These are phyloP conservation scores for Marasmius tenuissimus DNA, from an alignment of 1,284 basidiomycete genomes.

Conservation along the genomic window DNA sequence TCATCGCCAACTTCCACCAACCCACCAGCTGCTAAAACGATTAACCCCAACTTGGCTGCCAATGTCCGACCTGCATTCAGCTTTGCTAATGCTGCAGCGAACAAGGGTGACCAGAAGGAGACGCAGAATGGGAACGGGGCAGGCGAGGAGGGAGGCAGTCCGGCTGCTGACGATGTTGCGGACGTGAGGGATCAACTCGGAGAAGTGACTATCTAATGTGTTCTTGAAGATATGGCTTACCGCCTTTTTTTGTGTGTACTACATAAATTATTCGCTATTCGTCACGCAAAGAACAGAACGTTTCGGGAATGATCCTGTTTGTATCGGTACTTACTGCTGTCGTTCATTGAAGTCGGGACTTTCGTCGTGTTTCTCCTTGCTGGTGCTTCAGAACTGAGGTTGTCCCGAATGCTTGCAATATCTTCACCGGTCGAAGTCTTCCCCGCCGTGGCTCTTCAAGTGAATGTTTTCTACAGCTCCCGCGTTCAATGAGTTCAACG, in stretches of 20 bases:
- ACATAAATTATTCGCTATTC: not conserved
- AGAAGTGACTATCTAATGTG: constrained; percentile 33
- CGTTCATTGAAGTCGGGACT: too few species aligned
- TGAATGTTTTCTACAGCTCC: too few species aligned
- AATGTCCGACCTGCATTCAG: constrained; percentile 66
- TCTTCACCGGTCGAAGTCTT: too few species aligned
- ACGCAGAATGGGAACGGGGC: not conserved
- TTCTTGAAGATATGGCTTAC: not conserved
- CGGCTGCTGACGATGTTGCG: constrained; percentile 29
- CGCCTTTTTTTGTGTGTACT: not conserved
- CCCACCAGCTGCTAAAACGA: constrained; percentile 30
- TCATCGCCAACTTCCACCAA: constrained; percentile 32
- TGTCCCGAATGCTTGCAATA: too few species aligned
- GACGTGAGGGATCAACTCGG: constrained; percentile 37
- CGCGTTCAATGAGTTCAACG: too few species aligned
- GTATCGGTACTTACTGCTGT: not conserved
- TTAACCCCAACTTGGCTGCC: constrained; percentile 28
- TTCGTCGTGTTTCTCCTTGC: too few species aligned
- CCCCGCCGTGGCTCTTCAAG: too few species aligned
- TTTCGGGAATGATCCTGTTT: not conserved
- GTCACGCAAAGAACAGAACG: not conserved
- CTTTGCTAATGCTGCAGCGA: constrained; percentile 65
- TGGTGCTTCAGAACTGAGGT: too few species aligned
- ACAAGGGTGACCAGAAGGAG: constrained; percentile 24
- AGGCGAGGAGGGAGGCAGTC: constrained; percentile 13